phyloP scores from a whole-genome alignment of 768 basidiomycete genomes.

The Cubamyces lactineus region DNA sequence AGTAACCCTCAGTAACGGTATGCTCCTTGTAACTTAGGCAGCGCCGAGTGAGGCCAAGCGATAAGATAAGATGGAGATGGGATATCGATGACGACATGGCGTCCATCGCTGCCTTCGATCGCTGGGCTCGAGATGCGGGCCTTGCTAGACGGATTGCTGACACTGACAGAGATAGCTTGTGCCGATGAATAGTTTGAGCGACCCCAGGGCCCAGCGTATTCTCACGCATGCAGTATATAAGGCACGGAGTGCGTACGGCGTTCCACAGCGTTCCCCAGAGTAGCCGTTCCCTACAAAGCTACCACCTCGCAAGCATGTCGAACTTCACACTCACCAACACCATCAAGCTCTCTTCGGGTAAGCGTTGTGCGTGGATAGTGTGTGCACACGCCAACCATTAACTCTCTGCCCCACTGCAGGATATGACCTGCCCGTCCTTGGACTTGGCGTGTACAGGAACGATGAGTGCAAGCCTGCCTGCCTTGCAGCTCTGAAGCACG shows the following conservation, averaged over 20 bases:
- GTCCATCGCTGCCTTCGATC: too few relatives aligned
- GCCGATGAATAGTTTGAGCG: too few relatives aligned
- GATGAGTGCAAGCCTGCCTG: conserved; percentile 56
- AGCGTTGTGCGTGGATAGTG: conserved; percentile 4
- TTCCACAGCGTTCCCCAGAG: background rate
- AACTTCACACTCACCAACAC: conserved; percentile 36
- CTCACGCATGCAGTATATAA: too few relatives aligned
- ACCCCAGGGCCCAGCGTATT: too few relatives aligned
- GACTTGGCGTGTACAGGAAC: conserved; percentile 74
- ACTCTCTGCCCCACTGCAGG: conserved; percentile 39
- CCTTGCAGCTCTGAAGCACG: conserved; percentile 60
- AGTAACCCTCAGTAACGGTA: too few relatives aligned
- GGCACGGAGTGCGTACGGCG: too few relatives aligned
- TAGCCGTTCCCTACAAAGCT: too few relatives aligned
- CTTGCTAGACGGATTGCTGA: too few relatives aligned
- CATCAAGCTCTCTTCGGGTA: conserved; percentile 42
- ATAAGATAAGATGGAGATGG: conserved; percentile 1
- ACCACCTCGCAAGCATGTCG: conserved; percentile 6
- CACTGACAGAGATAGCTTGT: too few relatives aligned
- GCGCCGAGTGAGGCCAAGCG: background rate
- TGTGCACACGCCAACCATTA: background rate
- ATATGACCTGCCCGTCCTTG: conserved; percentile 62
- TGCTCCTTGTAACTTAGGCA: too few relatives aligned
- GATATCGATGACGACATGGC: conserved; percentile 1
- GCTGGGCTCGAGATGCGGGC: too few relatives aligned